These are phyloP conservation scores for Solanum tarapatanum DNA, from an alignment of 257 asterid genomes.

Conservation along the genomic window DNA sequence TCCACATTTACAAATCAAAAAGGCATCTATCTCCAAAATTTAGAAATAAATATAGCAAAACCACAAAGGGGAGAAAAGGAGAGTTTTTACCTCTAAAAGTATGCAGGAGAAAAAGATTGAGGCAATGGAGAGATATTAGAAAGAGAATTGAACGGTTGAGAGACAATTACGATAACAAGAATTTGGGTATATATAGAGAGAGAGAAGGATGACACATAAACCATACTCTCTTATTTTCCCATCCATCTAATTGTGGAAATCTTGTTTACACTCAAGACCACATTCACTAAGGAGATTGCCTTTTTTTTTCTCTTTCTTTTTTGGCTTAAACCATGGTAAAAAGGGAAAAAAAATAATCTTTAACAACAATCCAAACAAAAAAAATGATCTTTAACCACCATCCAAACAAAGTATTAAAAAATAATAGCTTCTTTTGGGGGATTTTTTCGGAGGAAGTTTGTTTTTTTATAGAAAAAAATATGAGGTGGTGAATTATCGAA, in stretches of 20 bases:
- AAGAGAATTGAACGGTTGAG: constrained; percentile 9
- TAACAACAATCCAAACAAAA: no score
- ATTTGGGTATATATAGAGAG: background rate
- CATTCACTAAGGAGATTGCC: background rate
- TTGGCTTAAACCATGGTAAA: background rate
- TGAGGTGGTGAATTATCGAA: no score
- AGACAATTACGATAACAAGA: background rate
- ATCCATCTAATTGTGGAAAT: background rate
- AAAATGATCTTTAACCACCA: no score
- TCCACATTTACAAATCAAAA: background rate
- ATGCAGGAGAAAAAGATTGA: background rate
- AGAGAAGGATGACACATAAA: background rate
- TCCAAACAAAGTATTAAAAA: no score
- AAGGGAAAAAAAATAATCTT: no score
- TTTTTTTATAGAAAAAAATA: no score
- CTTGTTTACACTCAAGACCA: background rate
- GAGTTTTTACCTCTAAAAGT: background rate
- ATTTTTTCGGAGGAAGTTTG: no score
- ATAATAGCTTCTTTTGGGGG: no score
- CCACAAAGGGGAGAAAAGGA: background rate
- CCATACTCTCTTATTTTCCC: no score
- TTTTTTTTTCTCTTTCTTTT: background rate
- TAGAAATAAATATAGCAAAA: background rate
- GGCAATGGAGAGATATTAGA: background rate
- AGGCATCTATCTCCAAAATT: constrained; percentile 2